Base-by-base conservation (phyloP, 768 basidiomycete species). In the Russula emetica region DNA sequence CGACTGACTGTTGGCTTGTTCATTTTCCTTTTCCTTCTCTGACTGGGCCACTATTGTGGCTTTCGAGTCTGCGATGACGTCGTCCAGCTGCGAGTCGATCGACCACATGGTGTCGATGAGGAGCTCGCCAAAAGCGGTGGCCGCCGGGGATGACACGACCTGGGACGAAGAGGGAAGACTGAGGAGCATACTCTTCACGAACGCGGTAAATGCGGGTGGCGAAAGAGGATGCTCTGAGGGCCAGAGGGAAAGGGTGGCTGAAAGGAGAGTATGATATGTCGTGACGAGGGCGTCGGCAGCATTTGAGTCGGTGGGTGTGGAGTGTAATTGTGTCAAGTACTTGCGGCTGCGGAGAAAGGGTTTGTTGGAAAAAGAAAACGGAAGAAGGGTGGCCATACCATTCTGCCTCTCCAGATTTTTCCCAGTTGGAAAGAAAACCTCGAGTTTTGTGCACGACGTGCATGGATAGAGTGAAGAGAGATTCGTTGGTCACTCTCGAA, bases 61-160 rank as follows among this genome's bases (percentile, higher is more conserved):
- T 52, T 80, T 83, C 32, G 61, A 79, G 67, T 90, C 87, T 16
- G 74, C 72, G 40, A 87, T 67, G 32, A 85, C 73, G 69, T 92
- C 90, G 62, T 94, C 92, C 63, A 93, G 73, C 67, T 88, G 84
- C 42, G 83, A 78, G 74, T 94, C 92, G 51, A 90, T 73, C 22
- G 90, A 82, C 92, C 92, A 94, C 51, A 92, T 78, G 69, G 89
- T 79, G 71, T 94, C 92, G 24, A 94, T 81, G 3, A 94, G 76
- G 52, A 83, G 73, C 69, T 92, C 90, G 13, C 86, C 86, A 61
- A 92, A 65, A 3, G 74, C 75, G 65, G 80, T 78, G 9, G 78
- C 74, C 13, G 79, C 76, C 53, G 77, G 74, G 20, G 73, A 67
- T 30, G 71, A 71, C 3, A 71, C 63, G 14, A 72, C 72, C 32